phyloP scores from a whole-genome alignment of 2,329 filamentous ascomycete genomes.

The Cladorrhinum sp. region DNA sequence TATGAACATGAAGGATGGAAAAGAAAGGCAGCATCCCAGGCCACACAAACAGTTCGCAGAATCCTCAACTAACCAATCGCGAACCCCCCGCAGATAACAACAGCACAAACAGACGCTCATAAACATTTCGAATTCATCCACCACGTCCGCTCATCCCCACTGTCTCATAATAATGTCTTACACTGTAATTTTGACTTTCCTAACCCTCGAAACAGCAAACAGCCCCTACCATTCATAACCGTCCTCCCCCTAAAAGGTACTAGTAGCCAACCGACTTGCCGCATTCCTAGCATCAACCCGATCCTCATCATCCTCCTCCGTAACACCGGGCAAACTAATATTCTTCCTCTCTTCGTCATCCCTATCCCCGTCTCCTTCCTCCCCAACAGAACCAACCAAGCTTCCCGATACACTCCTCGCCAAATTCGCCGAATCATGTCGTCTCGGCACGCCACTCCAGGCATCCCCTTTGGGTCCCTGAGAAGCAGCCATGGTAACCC shows the following conservation, averaged over 20 bases:
- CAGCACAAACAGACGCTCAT: no score
- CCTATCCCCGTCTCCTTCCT: conserved; percentile 45
- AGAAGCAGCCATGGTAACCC: conserved; percentile 75
- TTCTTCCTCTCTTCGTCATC: conserved; percentile 35
- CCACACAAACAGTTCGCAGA: no score
- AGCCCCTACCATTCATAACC: not conserved
- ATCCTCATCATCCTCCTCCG: conserved; percentile 87
- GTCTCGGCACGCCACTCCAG: conserved; percentile 90
- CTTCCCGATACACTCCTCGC: conserved; percentile 74
- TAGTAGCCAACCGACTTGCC: conserved; percentile 86
- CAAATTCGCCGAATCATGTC: conserved; percentile 63
- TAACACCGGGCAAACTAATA: conserved; percentile 55
- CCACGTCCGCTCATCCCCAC: no score
- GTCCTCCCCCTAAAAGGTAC: conserved; percentile 67
- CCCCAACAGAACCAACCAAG: conserved; percentile 52
- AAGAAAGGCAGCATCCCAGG: no score
- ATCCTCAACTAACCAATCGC: no score
- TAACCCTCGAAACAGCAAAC: not conserved
- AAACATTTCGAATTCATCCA: not conserved
- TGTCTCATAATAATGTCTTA: not conserved
- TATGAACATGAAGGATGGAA: no score
- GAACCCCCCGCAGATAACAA: no score
- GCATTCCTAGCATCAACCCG: conserved; percentile 93
- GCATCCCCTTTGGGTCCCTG: conserved; percentile 98
- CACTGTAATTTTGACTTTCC: not conserved